These are phyloP conservation scores for Rubroboletus pulcherrimus DNA, from an alignment of 768 basidiomycete genomes.

Conservation along the genomic window DNA sequence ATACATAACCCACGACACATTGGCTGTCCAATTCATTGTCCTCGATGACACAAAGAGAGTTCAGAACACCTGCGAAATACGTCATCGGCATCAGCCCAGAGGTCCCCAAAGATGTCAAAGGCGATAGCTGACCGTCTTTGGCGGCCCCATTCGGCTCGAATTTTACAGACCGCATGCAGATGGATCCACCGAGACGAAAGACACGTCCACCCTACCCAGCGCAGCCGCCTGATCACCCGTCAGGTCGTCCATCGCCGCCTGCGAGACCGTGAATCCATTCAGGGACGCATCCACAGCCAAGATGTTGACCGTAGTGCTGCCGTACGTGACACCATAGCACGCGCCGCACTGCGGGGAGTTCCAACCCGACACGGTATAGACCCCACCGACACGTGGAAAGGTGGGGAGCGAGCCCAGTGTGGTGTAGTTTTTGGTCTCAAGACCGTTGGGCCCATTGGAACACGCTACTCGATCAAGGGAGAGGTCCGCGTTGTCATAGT, in stretches of 20 bases:
- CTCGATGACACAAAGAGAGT: neutral
- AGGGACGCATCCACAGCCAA: slow-evolving; percentile 52
- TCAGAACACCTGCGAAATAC: slow-evolving; percentile 1
- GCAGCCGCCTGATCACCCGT: slow-evolving; percentile 10
- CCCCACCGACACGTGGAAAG: slow-evolving; percentile 37
- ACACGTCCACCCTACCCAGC: slow-evolving; percentile 21
- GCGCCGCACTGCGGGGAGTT: slow-evolving; percentile 27
- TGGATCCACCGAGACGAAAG: neutral
- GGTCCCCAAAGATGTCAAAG: neutral
- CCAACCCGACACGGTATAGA: slow-evolving; percentile 18
- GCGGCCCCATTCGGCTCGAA: neutral
- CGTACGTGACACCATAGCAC: slow-evolving; percentile 31
- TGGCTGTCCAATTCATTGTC: neutral
- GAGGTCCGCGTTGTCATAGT: slow-evolving; percentile 31
- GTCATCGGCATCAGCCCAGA: neutral
- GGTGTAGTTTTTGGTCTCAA: slow-evolving; percentile 31
- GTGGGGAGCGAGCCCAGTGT: slow-evolving; percentile 37
- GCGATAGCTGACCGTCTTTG: slow-evolving; percentile 1
- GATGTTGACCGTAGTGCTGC: slow-evolving; percentile 40
- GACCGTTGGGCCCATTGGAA: slow-evolving; percentile 37
- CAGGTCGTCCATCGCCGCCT: slow-evolving; percentile 26
- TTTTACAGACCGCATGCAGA: slow-evolving; percentile 1
- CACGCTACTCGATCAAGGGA: slow-evolving; percentile 34
- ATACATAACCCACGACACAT: neutral
- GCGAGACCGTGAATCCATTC: slow-evolving; percentile 37